Conservation (phyloP, 148 eudicot genomes). For the Vaccinium macrocarpon region DNA sequence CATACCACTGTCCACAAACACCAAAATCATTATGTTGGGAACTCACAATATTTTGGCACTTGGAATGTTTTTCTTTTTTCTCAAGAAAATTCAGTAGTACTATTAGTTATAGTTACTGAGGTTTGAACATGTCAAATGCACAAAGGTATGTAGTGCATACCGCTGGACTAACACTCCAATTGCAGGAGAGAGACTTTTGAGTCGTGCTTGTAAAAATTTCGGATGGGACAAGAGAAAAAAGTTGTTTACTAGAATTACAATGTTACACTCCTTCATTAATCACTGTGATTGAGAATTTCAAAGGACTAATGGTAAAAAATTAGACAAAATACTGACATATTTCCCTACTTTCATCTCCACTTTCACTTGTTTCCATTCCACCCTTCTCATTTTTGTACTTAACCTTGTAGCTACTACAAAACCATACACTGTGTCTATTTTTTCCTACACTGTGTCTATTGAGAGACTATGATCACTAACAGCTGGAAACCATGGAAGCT, state of each 20-base stretch:
- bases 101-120: no score
- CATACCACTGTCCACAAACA: no score
- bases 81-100: no score
- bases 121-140: no score
- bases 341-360: not conserved
- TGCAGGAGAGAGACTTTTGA: no score
- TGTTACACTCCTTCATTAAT: not conserved
- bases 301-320: not conserved
- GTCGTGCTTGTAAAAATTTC: not conserved
- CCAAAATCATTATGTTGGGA: not conserved
- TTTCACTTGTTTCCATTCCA: not conserved
- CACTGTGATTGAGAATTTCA: not conserved
- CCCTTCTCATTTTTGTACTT: not conserved
- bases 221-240: not conserved
- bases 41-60: not conserved
- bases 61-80: no score
- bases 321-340: not conserved
- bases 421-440: not conserved
- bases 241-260: not conserved
- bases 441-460: not conserved
- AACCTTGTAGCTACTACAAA: not conserved
- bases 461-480: not conserved
- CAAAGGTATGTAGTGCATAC: no score
- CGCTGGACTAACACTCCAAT: no score
- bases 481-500: not conserved